Evolutionary conservation across 1,284 basidiomycete species (phyloP).

Genomic region (Exobasidium cylindrosporum): DNA sequence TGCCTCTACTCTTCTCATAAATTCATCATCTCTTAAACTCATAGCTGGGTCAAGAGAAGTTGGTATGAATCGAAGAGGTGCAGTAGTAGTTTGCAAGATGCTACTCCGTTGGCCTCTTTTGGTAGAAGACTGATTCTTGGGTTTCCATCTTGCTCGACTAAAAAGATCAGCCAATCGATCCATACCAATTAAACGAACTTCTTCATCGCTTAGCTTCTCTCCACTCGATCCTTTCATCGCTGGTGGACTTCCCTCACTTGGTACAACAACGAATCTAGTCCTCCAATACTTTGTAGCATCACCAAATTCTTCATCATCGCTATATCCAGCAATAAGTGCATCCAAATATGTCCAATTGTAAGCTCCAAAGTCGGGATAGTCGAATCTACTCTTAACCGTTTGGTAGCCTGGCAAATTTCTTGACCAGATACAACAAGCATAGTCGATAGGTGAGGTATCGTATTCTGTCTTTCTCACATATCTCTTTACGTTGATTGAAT

Average conservation of each 20-base stretch:
- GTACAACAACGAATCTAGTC: conserved; percentile 90
- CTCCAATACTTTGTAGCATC: conserved; percentile 70
- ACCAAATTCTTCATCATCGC: conserved; percentile 44
- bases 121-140: conserved; percentile 10
- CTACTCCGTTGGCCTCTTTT: conserved; percentile 18
- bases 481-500: conserved; percentile 80
- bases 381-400: conserved; percentile 72
- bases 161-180: conserved; percentile 87
- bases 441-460: conserved; percentile 66
- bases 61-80: conserved; percentile 42
- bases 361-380: conserved; percentile 69
- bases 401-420: conserved; percentile 82
- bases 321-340: conserved; percentile 55
- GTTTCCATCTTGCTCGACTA: conserved; percentile 37
- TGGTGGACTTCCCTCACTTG: conserved; percentile 71
- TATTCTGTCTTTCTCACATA: conserved; percentile 75
- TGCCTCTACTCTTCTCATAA: conserved; percentile 37
- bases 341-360: conserved; percentile 57
- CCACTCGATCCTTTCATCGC: conserved; percentile 47
- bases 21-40: conserved; percentile 46
- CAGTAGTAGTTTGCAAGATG: conserved; percentile 16
- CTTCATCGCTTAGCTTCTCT: conserved; percentile 67
- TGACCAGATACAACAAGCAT: conserved; percentile 89
- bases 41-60: conserved; percentile 51
- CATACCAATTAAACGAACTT: conserved; percentile 81